Conservation (phyloP, 2,329 filamentous ascomycete species). For the Fusarium verrucosum region DNA sequence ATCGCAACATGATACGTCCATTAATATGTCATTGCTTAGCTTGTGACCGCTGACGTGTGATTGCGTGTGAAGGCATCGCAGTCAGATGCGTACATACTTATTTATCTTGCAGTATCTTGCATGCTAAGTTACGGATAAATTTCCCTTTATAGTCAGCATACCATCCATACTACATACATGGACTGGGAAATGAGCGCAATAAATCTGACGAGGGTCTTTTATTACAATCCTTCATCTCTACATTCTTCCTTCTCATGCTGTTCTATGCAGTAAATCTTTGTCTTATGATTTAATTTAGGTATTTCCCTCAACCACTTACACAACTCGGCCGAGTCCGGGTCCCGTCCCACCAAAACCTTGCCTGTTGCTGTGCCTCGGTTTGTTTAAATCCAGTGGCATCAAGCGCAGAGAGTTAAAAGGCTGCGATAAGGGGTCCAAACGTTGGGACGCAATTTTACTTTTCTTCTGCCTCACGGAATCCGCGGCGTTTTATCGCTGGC, state of each 20-base stretch:
- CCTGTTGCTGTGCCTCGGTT: constrained; percentile 39
- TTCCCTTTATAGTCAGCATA: neutral
- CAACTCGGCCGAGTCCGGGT: constrained; percentile 9
- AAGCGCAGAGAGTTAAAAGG: neutral
- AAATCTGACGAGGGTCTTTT: neutral
- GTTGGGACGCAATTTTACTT: neutral
- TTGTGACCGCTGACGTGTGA: constrained; percentile 9
- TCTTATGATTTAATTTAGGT: neutral
- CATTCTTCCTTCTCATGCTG: neutral
- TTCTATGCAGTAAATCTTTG: neutral
- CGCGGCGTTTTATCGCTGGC: neutral
- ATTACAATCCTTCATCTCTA: too few species aligned
- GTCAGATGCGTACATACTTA: too few species aligned
- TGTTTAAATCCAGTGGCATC: constrained; percentile 23
- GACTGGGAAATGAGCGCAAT: neutral
- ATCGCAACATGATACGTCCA: too few species aligned
- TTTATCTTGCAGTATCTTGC: neutral
- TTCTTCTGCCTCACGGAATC: constrained; percentile 3
- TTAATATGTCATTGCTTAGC: neutral
- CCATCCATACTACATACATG: too few species aligned
- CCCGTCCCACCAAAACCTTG: constrained; percentile 30
- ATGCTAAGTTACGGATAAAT: too few species aligned
- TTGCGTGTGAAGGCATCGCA: neutral
- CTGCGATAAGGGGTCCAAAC: neutral
- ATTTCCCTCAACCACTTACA: constrained; percentile 21